A percentile compares a stretch with the other conserved stretches of the same genome.
phyloP scores from a whole-genome alignment of 2,329 filamentous ascomycete species.

The Fusarium sp. region DNA sequence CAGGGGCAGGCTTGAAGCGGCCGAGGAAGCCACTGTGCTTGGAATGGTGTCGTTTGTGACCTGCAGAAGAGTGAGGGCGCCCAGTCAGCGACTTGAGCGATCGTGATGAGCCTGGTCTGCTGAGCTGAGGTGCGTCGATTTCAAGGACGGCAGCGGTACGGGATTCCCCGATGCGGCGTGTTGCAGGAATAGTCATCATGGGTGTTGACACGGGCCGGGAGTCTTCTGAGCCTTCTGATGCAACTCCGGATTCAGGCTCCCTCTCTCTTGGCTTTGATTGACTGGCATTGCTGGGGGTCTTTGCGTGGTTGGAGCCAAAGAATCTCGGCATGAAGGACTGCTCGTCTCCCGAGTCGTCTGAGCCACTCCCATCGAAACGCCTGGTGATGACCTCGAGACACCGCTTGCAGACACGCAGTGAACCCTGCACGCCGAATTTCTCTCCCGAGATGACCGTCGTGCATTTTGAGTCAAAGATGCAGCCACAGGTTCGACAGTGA shows the following conservation, averaged over 20 bases:
- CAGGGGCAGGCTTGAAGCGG: slow-evolving; percentile 72
- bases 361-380: slow-evolving; percentile 83
- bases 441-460: slow-evolving; percentile 89
- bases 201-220: slow-evolving; percentile 67
- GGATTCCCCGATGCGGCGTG: slow-evolving; percentile 73
- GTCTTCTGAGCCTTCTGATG: slow-evolving; percentile 56
- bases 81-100: slow-evolving; percentile 79
- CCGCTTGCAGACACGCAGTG: slow-evolving; percentile 87
- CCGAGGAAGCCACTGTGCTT: slow-evolving; percentile 81
- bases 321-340: slow-evolving; percentile 72
- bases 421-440: slow-evolving; percentile 84
- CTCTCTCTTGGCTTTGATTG: slow-evolving; percentile 52
- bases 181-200: slow-evolving; percentile 74
- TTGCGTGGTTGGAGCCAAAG: slow-evolving; percentile 62
- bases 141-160: slow-evolving; percentile 89
- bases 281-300: slow-evolving; percentile 47
- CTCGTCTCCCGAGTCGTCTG: slow-evolving; percentile 85
- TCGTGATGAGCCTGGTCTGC: slow-evolving; percentile 90
- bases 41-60: slow-evolving; percentile 86
- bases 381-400: slow-evolving; percentile 92
- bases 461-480: slow-evolving; percentile 97
- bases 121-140: slow-evolving; percentile 82
- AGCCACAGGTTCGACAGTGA: slow-evolving; percentile 95
- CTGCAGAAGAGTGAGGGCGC: slow-evolving; percentile 74
- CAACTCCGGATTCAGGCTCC: slow-evolving; percentile 51